Conservation (phyloP, 306 rosid species). For the Rosa rugosa region DNA sequence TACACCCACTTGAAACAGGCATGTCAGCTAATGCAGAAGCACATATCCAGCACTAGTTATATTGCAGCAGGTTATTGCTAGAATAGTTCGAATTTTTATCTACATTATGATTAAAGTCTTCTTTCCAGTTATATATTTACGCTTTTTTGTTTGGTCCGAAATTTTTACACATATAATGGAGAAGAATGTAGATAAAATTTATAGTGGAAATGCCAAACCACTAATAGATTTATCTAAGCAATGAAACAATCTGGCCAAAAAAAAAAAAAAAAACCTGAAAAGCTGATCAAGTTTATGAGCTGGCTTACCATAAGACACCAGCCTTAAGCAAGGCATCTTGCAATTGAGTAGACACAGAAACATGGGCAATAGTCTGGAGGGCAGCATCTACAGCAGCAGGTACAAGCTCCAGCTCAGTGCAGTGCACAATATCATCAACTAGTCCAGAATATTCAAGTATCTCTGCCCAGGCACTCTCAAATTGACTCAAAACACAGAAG, state of each 20-base stretch:
- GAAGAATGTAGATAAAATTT: constrained; percentile 5
- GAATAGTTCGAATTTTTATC: neutral
- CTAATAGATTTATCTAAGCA: neutral
- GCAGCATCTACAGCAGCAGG: constrained; percentile 89
- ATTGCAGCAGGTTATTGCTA: neutral
- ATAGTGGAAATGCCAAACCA: constrained; percentile 3
- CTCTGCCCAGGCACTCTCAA: constrained; percentile 88
- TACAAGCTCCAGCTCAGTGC: constrained; percentile 93
- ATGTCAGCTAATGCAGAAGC: neutral
- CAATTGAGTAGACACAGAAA: constrained; percentile 85
- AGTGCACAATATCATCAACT: constrained; percentile 86
- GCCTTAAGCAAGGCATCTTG: constrained; percentile 87
- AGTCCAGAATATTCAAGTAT: constrained; percentile 84
- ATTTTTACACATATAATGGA: neutral
- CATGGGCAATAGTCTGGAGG: constrained; percentile 81
- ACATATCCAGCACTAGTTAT: neutral
- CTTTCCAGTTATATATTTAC: neutral
- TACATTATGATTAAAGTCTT: neutral
- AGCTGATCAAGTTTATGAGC: constrained; percentile 12
- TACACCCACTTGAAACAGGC: neutral
- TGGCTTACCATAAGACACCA: constrained; percentile 86
- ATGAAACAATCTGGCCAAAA: neutral
- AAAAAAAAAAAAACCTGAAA: neutral
- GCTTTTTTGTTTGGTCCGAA: neutral
- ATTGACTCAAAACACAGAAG: constrained; percentile 82